Base-by-base conservation (phyloP, 352 stramenopile species). In the Phytopythium boreale region DNA sequence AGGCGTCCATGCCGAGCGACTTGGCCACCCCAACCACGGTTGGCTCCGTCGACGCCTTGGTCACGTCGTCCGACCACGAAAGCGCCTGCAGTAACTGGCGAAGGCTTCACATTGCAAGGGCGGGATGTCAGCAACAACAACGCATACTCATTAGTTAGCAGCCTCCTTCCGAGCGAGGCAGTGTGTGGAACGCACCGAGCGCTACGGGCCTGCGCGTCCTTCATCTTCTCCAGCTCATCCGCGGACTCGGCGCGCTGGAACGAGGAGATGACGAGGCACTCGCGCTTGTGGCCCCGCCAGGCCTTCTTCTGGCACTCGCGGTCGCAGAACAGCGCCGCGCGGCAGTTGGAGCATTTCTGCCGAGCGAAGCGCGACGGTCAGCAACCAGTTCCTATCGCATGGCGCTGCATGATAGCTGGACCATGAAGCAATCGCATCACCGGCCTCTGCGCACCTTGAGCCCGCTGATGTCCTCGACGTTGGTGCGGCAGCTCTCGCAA, bases 291-390 rank as follows among this genome's bases (percentile, higher is more conserved):
- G 27, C 37, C 24, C 31, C 74, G 74, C 82, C 82, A 91, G 17
- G 71, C 68, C 41, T 75, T 75, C 59, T 86, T 72, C 29, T 88
- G 82, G 62, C 84, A 93, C 22, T 88, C 76, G 34, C 70, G 77
- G 56, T 65, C 63, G 61, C 84, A 93, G 52, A 93, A 93, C 14
- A 90, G 64, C 43, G 84, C 84, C 0, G 72, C 66, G 15, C 88
- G 65, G 64, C 84, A 93, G 41, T 73, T 74, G 15, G 75, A 72
- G 64, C 82, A 91, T 61, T 79, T 84, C 79, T 90, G 55, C 15
- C 60, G 5, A 26, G 3, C 1, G 34, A 26, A 27, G 20, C 39
- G 55, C 52, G 22, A 27, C 17, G 19, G 11, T 24, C 11, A 39
- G 8, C 41, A 11, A 9, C 41, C 17, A 22, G 1, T 9, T 12